These are phyloP conservation scores for Maudiozyma humilis DNA, from an alignment of 1,139 yeast genomes.

Conservation along the genomic window DNA sequence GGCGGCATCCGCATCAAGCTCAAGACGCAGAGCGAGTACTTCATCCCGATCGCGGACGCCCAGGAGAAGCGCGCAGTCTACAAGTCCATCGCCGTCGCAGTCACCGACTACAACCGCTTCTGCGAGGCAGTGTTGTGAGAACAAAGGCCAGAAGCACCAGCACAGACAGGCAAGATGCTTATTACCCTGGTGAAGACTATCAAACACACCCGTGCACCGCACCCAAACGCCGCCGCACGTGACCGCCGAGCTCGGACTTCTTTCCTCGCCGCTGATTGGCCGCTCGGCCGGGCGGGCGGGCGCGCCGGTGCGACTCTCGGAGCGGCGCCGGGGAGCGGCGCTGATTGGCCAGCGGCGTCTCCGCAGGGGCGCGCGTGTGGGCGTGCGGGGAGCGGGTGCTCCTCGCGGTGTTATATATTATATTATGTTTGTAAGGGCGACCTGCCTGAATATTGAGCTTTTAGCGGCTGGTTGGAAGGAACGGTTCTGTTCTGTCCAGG, in stretches of 20 bases:
- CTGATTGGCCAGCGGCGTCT: neutral
- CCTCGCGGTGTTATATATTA: neutral
- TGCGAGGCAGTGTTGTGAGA: conserved; percentile 32
- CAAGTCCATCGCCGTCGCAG: conserved; percentile 71
- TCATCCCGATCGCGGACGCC: conserved; percentile 72
- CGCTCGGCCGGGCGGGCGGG: neutral
- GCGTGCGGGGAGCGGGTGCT: neutral
- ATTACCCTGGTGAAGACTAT: neutral
- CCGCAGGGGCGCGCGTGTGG: neutral
- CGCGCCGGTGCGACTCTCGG: neutral
- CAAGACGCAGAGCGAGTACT: conserved; percentile 56
- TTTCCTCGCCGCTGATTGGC: neutral
- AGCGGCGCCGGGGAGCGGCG: neutral
- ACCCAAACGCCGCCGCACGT: neutral
- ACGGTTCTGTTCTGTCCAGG: no score
- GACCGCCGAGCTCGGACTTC: neutral
- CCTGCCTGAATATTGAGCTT: no score
- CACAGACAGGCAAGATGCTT: neutral
- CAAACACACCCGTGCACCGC: neutral
- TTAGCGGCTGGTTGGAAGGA: no score
- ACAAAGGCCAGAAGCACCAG: neutral
- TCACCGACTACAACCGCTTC: conserved; percentile 63
- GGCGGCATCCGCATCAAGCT: conserved; percentile 70
- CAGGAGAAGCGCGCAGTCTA: conserved; percentile 60
- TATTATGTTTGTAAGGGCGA: no score